These are phyloP conservation scores for Leccinum holopus DNA, from an alignment of 1,284 basidiomycete species.

Conservation along the genomic window DNA sequence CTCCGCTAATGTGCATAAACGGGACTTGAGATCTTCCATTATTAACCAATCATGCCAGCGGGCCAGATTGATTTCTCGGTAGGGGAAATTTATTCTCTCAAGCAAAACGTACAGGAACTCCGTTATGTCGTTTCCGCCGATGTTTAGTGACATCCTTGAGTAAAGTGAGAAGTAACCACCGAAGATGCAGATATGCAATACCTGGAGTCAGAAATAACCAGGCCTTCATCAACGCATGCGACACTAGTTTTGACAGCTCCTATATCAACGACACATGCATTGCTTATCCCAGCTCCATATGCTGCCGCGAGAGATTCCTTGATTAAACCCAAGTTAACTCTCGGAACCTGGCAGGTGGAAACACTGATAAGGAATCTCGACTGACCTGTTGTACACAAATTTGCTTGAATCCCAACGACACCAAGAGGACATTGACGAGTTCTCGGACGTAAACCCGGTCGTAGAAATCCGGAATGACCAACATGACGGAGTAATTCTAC, in stretches of 20 bases:
- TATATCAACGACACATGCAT: conserved; percentile 94
- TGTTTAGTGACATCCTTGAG: conserved; percentile 75
- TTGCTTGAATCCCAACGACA: conserved; percentile 89
- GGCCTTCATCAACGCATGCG: conserved; percentile 94
- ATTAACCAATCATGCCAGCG: conserved; percentile 83
- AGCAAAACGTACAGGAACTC: conserved; percentile 84
- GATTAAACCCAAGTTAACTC: not conserved
- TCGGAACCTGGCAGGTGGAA: not conserved
- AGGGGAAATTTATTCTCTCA: conserved; percentile 84
- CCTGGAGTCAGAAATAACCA: conserved; percentile 89
- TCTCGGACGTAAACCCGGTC: conserved; percentile 83
- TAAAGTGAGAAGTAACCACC: conserved; percentile 9
- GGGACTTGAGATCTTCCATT: conserved; percentile 85
- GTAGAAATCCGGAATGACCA: conserved; percentile 93
- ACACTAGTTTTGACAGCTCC: conserved; percentile 85
- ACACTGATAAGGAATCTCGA: not conserved
- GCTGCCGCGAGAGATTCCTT: conserved; percentile 92
- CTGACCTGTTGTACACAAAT: conserved; percentile 84
- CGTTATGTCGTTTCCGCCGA: conserved; percentile 94
- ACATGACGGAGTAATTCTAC: conserved; percentile 80
- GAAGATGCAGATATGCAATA: conserved; percentile 31
- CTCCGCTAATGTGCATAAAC: conserved; percentile 82
- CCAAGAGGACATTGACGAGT: conserved; percentile 74
- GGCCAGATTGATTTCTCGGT: conserved; percentile 76
- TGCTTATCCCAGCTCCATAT: conserved; percentile 93